These are phyloP conservation scores for Sporobolomyces pararoseus DNA, from an alignment of 768 basidiomycete species.

Conservation along the genomic window DNA sequence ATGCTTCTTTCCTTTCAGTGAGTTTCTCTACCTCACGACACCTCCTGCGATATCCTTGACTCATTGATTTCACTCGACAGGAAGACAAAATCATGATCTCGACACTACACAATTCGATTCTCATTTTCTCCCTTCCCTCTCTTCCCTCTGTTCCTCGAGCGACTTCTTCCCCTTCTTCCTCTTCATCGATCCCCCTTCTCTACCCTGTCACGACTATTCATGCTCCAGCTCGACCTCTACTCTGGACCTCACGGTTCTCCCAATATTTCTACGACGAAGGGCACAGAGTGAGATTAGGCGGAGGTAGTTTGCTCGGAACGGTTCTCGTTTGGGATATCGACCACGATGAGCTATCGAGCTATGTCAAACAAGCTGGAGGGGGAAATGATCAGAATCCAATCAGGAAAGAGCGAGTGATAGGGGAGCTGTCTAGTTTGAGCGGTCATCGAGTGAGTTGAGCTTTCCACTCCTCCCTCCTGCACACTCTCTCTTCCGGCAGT, in stretches of 20 bases:
- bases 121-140: background rate
- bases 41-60: too few species aligned
- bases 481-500: background rate
- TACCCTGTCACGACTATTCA: background rate
- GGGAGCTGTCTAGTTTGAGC: conserved; percentile 1
- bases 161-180: background rate
- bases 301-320: conserved; percentile 25
- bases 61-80: background rate
- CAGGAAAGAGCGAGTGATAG: background rate
- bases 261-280: background rate
- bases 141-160: background rate
- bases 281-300: background rate
- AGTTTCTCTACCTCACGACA: too few species aligned
- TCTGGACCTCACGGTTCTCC: conserved; percentile 28
- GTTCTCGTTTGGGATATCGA: conserved; percentile 25
- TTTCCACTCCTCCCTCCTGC: too few species aligned
- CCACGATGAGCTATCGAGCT: background rate
- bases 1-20: conserved; percentile 14
- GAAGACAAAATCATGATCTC: conserved; percentile 13
- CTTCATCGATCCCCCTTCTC: background rate
- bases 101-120: conserved; percentile 24
- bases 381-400: too few species aligned
- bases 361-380: background rate
- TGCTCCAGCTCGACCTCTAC: conserved; percentile 19
- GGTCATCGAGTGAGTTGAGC: conserved; percentile 23